A percentile compares a stretch with the other conserved stretches of the same genome.
Conservation (phyloP, 1,139 yeast genomes). For the Debaryomyces sp. region DNA sequence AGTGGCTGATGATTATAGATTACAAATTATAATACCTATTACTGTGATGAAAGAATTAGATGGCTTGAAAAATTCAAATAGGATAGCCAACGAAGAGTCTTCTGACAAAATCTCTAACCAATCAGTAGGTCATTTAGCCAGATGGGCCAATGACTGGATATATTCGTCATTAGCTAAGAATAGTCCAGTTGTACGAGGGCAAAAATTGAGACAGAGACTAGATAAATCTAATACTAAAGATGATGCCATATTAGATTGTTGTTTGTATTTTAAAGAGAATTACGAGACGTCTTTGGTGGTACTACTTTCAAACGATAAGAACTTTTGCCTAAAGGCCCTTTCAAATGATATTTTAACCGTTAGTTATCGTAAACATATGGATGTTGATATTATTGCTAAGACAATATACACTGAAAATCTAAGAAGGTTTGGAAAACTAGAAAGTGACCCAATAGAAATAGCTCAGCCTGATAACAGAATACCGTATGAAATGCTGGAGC, state of each 20-base stretch:
- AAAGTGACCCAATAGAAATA: not conserved
- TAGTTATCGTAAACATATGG: slow-evolving; percentile 61
- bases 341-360: slow-evolving; percentile 69
- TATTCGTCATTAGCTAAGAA: slow-evolving; percentile 58
- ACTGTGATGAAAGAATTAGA: slow-evolving; percentile 78
- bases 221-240: slow-evolving; percentile 55
- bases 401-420: slow-evolving; percentile 49
- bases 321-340: slow-evolving; percentile 77
- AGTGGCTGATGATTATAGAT: slow-evolving; percentile 42
- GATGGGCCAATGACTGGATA: slow-evolving; percentile 82
- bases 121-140: slow-evolving; percentile 60
- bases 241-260: slow-evolving; percentile 86
- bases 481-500: not conserved
- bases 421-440: slow-evolving; percentile 20
- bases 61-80: slow-evolving; percentile 60
- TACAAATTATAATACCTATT: slow-evolving; percentile 64
- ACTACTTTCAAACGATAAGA: slow-evolving; percentile 78
- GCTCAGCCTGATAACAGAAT: not conserved
- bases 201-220: slow-evolving; percentile 56
- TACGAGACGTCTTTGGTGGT: slow-evolving; percentile 53
- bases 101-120: slow-evolving; percentile 21
- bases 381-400: slow-evolving; percentile 59
- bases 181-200: slow-evolving; percentile 62
- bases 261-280: slow-evolving; percentile 58
- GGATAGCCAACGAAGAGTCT: slow-evolving; percentile 13